Conservation (phyloP, 352 stramenopile genomes). For the Peronospora farinosa region DNA sequence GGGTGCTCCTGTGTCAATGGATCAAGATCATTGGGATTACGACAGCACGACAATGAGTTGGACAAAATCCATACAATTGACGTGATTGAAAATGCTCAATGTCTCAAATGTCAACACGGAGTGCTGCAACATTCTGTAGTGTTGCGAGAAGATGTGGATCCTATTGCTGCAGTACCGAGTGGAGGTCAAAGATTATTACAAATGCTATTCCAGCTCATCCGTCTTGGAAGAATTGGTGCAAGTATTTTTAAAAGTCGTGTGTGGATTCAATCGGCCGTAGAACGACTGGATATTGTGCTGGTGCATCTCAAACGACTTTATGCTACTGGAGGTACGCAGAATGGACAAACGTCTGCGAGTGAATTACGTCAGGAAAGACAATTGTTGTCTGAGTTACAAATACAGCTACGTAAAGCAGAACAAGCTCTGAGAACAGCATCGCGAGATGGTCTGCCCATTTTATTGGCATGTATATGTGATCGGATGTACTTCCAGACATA, state of each 20-base stretch:
- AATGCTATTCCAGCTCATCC: slow-evolving; percentile 51
- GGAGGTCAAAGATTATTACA: slow-evolving; percentile 59
- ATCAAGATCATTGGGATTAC: slow-evolving; percentile 30
- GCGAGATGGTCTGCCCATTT: slow-evolving; percentile 54
- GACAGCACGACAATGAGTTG: slow-evolving; percentile 12
- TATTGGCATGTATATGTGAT: slow-evolving; percentile 57
- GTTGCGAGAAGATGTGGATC: slow-evolving; percentile 32
- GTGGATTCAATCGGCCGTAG: slow-evolving; percentile 49
- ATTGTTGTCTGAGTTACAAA: slow-evolving; percentile 45
- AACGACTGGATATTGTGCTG: slow-evolving; percentile 43
- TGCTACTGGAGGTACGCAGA: slow-evolving; percentile 44
- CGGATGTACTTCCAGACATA: slow-evolving; percentile 82
- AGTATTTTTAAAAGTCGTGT: slow-evolving; percentile 56
- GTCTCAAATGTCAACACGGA: slow-evolving; percentile 62
- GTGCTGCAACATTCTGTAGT: slow-evolving; percentile 59
- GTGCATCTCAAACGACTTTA: slow-evolving; percentile 52
- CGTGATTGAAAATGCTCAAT: slow-evolving; percentile 33
- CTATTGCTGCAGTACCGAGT: slow-evolving; percentile 24
- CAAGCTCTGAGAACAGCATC: slow-evolving; percentile 38
- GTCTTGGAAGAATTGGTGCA: slow-evolving; percentile 42
- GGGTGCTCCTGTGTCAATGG: slow-evolving; percentile 55
- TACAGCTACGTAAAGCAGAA: slow-evolving; percentile 42
- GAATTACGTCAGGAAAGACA: slow-evolving; percentile 54
- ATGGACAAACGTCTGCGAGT: slow-evolving; percentile 50
- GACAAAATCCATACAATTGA: slow-evolving; percentile 17